phyloP scores from a whole-genome alignment of 2,329 filamentous ascomycete genomes.

The Sporothrix humicola region DNA sequence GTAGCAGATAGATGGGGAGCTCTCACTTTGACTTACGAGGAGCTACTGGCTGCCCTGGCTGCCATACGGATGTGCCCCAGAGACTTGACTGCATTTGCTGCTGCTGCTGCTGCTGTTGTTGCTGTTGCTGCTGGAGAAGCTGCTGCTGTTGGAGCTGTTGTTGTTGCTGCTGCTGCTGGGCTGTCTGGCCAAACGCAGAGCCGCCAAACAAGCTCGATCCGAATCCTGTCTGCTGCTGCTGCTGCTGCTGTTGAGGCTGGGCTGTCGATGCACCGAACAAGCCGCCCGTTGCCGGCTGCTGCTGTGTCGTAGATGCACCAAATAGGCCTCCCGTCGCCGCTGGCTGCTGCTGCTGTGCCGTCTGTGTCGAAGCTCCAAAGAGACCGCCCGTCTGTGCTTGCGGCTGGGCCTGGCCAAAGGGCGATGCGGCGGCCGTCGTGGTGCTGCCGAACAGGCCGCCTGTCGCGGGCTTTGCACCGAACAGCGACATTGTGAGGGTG shows the following conservation, averaged over 20 bases:
- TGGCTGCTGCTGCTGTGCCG: constrained; percentile 27
- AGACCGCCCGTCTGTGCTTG: constrained; percentile 35
- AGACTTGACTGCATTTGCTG: constrained; percentile 49
- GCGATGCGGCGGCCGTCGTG: constrained; percentile 23
- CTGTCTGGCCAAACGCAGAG: not conserved
- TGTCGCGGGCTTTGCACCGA: constrained; percentile 36
- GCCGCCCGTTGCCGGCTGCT: constrained; percentile 24
- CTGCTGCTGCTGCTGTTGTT: constrained; percentile 48
- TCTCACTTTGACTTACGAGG: constrained; percentile 49
- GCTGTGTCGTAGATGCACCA: constrained; percentile 27
- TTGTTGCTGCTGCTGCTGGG: constrained; percentile 40
- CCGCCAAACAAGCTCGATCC: constrained; percentile 29
- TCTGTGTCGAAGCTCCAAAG: constrained; percentile 39
- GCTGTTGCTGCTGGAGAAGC: constrained; percentile 48
- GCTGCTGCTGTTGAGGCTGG: constrained; percentile 40
- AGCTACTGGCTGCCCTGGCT: constrained; percentile 55
- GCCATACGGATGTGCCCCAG: constrained; percentile 57
- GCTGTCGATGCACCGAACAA: constrained; percentile 31
- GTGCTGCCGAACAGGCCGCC: constrained; percentile 32
- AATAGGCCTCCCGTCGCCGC: constrained; percentile 31
- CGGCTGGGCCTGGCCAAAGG: constrained; percentile 36
- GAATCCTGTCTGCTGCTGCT: constrained; percentile 39
- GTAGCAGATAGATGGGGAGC: not conserved
- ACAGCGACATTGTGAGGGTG: constrained; percentile 37
- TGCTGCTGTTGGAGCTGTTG: constrained; percentile 48